phyloP scores from a whole-genome alignment of 768 basidiomycete genomes.

The Hericium erinaceus region DNA sequence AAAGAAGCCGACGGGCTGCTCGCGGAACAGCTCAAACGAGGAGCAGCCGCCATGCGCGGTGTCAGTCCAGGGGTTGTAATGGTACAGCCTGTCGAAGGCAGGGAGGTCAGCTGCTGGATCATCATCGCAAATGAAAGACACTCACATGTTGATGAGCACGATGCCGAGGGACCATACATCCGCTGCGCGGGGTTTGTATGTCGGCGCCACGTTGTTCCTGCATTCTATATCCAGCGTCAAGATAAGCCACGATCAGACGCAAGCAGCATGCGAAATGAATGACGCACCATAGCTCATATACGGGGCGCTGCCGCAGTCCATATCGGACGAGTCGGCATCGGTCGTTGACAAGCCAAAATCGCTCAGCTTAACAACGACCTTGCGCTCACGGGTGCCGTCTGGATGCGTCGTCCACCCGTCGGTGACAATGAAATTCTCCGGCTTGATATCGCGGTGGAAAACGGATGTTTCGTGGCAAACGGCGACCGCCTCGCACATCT shows the following conservation, averaged over 20 bases:
- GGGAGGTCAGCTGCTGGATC: no score
- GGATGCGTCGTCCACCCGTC: constrained; percentile 56
- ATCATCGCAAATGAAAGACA: constrained; percentile 6
- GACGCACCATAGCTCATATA: constrained; percentile 94
- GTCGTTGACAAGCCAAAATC: constrained; percentile 95
- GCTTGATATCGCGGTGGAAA: constrained; percentile 97
- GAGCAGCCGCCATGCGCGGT: constrained; percentile 72
- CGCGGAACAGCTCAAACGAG: constrained; percentile 75
- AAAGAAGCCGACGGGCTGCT: constrained; percentile 78
- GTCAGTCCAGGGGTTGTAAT: constrained; percentile 97
- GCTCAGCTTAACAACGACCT: constrained; percentile 91
- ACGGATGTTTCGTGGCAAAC: constrained; percentile 87
- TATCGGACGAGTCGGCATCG: constrained; percentile 83
- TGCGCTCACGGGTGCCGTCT: constrained; percentile 59
- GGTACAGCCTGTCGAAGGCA: constrained; percentile 65
- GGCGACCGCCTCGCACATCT: constrained; percentile 98
- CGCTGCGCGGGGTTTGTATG: constrained; percentile 88
- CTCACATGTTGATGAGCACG: constrained; percentile 95
- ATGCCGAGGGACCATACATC: constrained; percentile 99
- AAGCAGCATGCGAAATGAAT: not conserved
- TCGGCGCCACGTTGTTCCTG: constrained; percentile 93
- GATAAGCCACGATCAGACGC: constrained; percentile 10
- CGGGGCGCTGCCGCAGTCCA: constrained; percentile 97
- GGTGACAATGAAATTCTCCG: constrained; percentile 95
- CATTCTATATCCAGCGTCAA: constrained; percentile 54